Conservation (phyloP, 495 filamentous ascomycete species). For the Aspergillus cavernicola region DNA sequence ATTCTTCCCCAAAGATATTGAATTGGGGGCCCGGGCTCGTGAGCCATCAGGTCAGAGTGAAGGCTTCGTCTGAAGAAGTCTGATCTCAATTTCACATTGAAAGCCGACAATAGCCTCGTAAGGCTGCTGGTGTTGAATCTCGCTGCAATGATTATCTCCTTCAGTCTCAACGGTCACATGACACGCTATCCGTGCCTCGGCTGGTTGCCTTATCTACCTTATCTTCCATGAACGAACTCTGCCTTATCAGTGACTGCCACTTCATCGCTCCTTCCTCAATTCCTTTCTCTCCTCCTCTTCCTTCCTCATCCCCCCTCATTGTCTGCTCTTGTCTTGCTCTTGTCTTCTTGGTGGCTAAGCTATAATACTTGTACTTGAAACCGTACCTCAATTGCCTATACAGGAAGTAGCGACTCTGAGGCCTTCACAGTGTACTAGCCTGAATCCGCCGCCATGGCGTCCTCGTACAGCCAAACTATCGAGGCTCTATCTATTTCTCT, state of each 20-base stretch:
- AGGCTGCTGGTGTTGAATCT: background rate
- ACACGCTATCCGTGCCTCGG: background rate
- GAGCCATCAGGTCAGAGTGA: too few relatives aligned
- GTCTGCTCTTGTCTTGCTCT: background rate
- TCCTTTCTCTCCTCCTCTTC: background rate
- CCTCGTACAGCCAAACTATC: slow-evolving; percentile 37
- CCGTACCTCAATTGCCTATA: too few relatives aligned
- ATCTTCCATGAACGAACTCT: background rate
- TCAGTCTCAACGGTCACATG: background rate
- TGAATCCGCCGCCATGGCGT: slow-evolving; percentile 23
- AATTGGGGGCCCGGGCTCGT: too few relatives aligned
- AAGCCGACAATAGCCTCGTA: background rate
- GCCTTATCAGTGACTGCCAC: background rate
- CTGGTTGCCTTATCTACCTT: background rate
- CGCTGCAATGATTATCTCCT: too few relatives aligned
- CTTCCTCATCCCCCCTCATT: background rate
- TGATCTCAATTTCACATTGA: too few relatives aligned
- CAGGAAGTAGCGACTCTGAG: background rate
- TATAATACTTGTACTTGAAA: background rate
- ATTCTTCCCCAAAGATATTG: too few relatives aligned
- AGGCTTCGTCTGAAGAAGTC: too few relatives aligned
- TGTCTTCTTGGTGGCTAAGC: background rate
- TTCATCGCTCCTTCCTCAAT: background rate
- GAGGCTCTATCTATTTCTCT: slow-evolving; percentile 39
- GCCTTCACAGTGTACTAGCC: background rate